Evolutionary conservation across 805 yeast genomes (phyloP).

Genomic region (Tetrapisispora iriomotensis): DNA sequence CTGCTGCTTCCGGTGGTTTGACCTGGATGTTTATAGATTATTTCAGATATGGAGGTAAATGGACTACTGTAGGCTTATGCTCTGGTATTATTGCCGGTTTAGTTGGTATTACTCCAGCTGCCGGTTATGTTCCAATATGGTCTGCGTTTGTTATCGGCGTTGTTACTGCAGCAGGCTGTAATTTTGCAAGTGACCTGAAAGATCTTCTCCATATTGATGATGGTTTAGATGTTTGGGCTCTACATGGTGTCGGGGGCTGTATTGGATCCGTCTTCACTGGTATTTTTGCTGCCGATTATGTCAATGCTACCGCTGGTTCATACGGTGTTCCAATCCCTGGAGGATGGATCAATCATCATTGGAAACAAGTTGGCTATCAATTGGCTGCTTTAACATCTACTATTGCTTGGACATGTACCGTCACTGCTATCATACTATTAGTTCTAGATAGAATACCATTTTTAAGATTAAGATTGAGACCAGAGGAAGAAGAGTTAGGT

Average conservation of each 20-base stretch:
- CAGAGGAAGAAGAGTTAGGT: slow-evolving; percentile 82
- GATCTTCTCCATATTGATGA: slow-evolving; percentile 69
- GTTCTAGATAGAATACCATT: slow-evolving; percentile 68
- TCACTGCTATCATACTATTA: slow-evolving; percentile 59
- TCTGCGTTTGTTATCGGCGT: slow-evolving; percentile 78
- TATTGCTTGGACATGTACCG: slow-evolving; percentile 64
- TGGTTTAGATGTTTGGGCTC: slow-evolving; percentile 88
- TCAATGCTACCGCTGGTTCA: slow-evolving; percentile 71
- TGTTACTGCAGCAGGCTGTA: slow-evolving; percentile 67
- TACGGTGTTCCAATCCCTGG: slow-evolving; percentile 50
- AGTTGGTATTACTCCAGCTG: slow-evolving; percentile 94
- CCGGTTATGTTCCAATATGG: slow-evolving; percentile 92
- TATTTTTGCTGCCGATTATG: slow-evolving; percentile 83
- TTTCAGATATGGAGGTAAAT: slow-evolving; percentile 74
- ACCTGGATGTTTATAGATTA: slow-evolving; percentile 91
- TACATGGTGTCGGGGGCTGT: slow-evolving; percentile 91
- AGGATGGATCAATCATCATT: slow-evolving; percentile 85
- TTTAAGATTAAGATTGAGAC: slow-evolving; percentile 69
- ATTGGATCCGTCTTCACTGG: slow-evolving; percentile 81
- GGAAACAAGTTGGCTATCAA: slow-evolving; percentile 78
- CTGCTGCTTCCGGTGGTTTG: slow-evolving; percentile 88
- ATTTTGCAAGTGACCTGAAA: slow-evolving; percentile 78
- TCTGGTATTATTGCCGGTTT: slow-evolving; percentile 90
- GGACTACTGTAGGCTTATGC: slow-evolving; percentile 92
- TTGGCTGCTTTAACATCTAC: slow-evolving; percentile 66